phyloP scores from a whole-genome alignment of 176 grass and related monocot species.

The Aegilops bicornis region DNA sequence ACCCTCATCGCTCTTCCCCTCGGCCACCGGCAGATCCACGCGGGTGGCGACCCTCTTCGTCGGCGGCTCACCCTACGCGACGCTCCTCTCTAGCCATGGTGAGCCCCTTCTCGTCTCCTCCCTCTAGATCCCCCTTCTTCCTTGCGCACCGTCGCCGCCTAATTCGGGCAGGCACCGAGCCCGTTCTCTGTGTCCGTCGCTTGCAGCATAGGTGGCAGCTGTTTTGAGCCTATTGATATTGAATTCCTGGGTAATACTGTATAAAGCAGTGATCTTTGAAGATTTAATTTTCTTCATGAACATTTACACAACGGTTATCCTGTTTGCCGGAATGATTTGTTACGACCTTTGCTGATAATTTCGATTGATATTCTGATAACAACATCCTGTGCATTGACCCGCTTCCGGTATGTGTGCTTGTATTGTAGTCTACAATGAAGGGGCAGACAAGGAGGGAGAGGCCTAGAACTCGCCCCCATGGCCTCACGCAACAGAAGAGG shows the following conservation, averaged over 20 bases:
- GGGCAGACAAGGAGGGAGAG: conserved; percentile 58
- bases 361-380: not conserved
- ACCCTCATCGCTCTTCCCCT: not conserved
- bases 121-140: not conserved
- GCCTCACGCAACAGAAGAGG: conserved; percentile 61
- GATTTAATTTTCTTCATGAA: not conserved
- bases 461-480: conserved; percentile 55
- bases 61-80: not conserved
- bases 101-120: not conserved
- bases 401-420: conserved; percentile 9
- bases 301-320: not conserved
- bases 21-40: not conserved
- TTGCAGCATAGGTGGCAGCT: not conserved
- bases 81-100: not conserved
- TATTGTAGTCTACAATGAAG: conserved; percentile 55
- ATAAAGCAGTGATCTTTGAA: not conserved
- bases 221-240: not conserved
- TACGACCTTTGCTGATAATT: not conserved
- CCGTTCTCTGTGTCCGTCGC: too few species aligned
- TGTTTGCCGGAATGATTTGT: not conserved
- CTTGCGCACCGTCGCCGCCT: not conserved
- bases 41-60: not conserved
- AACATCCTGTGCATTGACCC: not conserved
- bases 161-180: not conserved
- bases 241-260: not conserved